Evolutionary conservation across 2,329 filamentous ascomycete genomes (phyloP).

Genomic region (Ophiosphaerella narmari): DNA sequence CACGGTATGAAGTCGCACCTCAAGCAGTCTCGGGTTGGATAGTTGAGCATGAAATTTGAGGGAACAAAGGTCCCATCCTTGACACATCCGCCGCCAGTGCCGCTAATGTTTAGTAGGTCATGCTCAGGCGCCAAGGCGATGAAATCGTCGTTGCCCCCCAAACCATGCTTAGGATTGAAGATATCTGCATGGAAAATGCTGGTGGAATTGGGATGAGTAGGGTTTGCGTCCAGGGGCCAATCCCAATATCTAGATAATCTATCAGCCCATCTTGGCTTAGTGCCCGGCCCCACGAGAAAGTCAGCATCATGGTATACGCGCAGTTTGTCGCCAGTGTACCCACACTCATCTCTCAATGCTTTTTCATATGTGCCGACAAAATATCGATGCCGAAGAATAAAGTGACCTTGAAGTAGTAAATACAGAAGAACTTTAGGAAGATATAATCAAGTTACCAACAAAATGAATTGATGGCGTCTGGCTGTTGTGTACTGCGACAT

Average conservation of each 20-base stretch:
- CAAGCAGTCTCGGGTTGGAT: constrained; percentile 32
- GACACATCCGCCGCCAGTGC: constrained; percentile 42
- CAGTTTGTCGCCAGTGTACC: constrained; percentile 27
- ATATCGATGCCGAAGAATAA: constrained; percentile 30
- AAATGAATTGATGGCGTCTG: constrained; percentile 31
- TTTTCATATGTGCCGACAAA: constrained; percentile 28
- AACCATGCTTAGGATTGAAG: constrained; percentile 30
- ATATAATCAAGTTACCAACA: constrained; percentile 11
- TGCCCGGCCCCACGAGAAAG: too few relatives aligned
- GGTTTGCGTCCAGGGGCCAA: constrained; percentile 28
- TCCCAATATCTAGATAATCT: constrained; percentile 25
- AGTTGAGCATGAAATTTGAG: constrained; percentile 26
- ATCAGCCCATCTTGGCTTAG: neutral
- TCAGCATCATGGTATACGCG: constrained; percentile 32
- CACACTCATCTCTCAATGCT: constrained; percentile 28
- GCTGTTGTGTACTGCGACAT: constrained; percentile 24
- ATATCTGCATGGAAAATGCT: constrained; percentile 18
- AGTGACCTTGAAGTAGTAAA: constrained; percentile 11
- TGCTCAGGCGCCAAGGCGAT: constrained; percentile 27
- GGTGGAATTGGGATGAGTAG: constrained; percentile 16
- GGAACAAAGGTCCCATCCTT: constrained; percentile 35
- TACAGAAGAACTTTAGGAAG: too few relatives aligned
- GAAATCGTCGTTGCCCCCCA: constrained; percentile 44
- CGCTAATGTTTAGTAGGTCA: constrained; percentile 28
- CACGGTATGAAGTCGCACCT: constrained; percentile 38